phyloP scores from a whole-genome alignment of 352 stramenopile genomes.

The Phytophthora aleatoria region DNA sequence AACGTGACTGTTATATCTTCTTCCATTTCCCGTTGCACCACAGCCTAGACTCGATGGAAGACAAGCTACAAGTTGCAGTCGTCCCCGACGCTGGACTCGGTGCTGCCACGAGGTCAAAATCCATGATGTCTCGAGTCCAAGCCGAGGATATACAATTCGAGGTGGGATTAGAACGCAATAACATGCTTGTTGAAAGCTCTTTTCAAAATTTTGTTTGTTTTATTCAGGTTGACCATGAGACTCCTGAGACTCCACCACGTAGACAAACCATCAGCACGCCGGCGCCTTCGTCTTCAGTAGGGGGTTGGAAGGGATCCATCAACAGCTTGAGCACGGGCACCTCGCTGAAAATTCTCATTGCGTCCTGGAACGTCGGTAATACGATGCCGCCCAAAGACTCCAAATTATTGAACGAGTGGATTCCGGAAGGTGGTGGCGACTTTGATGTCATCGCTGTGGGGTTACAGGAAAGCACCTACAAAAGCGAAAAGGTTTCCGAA shows the following conservation, averaged over 20 bases:
- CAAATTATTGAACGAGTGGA: conserved; percentile 64
- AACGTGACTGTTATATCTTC: conserved; percentile 17
- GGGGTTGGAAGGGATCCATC: conserved; percentile 13
- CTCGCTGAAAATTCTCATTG: conserved; percentile 62
- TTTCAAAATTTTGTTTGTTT: background rate
- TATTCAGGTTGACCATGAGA: conserved; percentile 18
- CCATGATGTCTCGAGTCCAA: conserved; percentile 22
- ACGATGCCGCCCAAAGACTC: conserved; percentile 70
- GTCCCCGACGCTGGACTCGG: background rate
- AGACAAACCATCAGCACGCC: conserved; percentile 21
- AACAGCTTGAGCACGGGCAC: conserved; percentile 16
- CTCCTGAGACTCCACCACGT: conserved; percentile 8
- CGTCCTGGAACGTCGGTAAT: conserved; percentile 89
- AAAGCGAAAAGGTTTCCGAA: conserved; percentile 47
- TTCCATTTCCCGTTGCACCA: conserved; percentile 14
- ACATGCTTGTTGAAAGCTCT: background rate
- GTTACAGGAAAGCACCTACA: conserved; percentile 85
- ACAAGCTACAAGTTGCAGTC: conserved; percentile 5
- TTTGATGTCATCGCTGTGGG: conserved; percentile 87
- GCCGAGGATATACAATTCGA: conserved; percentile 31
- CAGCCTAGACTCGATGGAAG: conserved; percentile 21
- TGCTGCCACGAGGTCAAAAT: conserved; percentile 9
- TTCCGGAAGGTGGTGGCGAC: conserved; percentile 74
- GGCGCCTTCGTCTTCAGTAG: background rate
- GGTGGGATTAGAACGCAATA: conserved; percentile 8